Conservation (phyloP, 2,329 filamentous ascomycete genomes). For the Moelleriella libera region DNA sequence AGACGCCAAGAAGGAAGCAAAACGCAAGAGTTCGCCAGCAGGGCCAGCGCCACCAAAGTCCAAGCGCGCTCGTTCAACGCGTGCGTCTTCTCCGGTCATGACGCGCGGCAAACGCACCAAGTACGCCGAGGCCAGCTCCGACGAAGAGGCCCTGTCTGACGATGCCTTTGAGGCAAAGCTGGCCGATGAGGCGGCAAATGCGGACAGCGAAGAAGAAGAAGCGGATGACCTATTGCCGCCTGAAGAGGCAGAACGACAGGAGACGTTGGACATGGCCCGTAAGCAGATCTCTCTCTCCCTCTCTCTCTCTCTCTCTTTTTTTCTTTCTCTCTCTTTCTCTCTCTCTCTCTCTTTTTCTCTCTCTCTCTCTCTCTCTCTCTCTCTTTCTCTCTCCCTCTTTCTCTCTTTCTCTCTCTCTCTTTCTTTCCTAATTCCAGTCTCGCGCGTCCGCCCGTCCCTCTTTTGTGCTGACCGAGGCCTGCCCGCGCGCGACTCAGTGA, state of each 20-base stretch:
- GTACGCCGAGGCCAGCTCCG: slow-evolving; percentile 42
- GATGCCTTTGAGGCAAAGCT: slow-evolving; percentile 72
- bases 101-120: slow-evolving; percentile 29
- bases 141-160: slow-evolving; percentile 56
- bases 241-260: slow-evolving; percentile 50
- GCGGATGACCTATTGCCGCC: slow-evolving; percentile 21
- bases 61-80: slow-evolving; percentile 65
- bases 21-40: slow-evolving; percentile 17
- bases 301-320: neutral
- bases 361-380: too few species aligned
- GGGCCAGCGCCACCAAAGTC: slow-evolving; percentile 18
- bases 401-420: too few species aligned
- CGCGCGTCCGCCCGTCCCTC: too few species aligned
- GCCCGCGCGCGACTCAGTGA: slow-evolving; percentile 31
- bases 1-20: slow-evolving; percentile 11
- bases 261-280: slow-evolving; percentile 66
- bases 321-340: neutral
- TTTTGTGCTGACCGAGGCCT: too few species aligned
- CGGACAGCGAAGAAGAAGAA: slow-evolving; percentile 22
- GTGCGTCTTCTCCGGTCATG: slow-evolving; percentile 57
- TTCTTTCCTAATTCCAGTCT: too few species aligned
- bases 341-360: too few species aligned
- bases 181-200: slow-evolving; percentile 40
- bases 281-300: slow-evolving; percentile 17
- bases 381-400: too few species aligned